Evolutionary conservation across 768 basidiomycete genomes (phyloP), one percentile per base, ranked within the genome.

Genomic region (Lentinula aciculospora): DNA sequence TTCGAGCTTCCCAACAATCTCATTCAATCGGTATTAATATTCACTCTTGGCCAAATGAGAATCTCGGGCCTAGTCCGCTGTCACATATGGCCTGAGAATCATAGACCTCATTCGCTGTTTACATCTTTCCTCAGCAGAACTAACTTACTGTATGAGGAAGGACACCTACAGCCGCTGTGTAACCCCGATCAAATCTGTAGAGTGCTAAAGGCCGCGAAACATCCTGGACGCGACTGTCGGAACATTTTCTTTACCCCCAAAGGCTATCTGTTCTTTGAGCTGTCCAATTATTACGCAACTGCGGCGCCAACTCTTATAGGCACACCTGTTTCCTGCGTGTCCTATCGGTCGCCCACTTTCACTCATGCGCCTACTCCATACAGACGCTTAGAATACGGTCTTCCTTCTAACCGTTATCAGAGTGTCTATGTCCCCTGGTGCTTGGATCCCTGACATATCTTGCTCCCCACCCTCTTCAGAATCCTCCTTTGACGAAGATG

Each of bases 401-500:
- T 60, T 58, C 45, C 61, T 44, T 34, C 27, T n/a, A 21, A 50
- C 27, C 31, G 39, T 15, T 61, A 46, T 32, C 60, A 55, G 32
- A 31, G 34, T 40, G 36, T 58, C 49, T 53, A 53, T 53, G 48
- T 58, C 50, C 48, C 58, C 28, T 12, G 21, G 48, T 23, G 64
- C 66, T 1, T 65, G 60, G 64, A 63, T 68, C 2, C 50, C 55
- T 29, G 66, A 63, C 6, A 71, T 66, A 42, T 23, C 31, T 25
- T 57, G 61, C 53, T 71, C 72, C 13, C 77, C 78, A 32, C 70
- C 78, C 9, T 79, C 77, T 17, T 81, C 82, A 3, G 69, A 71
- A 36, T 80, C 79, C 13, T 83, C 83, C 12, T 61, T 80, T 51
- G 80, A 81, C 60, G 78, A 82, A 53, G 85, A 88, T 56, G 78